A percentile compares a stretch with the other conserved stretches of the same genome.
Evolutionary conservation across 768 basidiomycete species (phyloP).

Genomic region (Tylopilus balloui): DNA sequence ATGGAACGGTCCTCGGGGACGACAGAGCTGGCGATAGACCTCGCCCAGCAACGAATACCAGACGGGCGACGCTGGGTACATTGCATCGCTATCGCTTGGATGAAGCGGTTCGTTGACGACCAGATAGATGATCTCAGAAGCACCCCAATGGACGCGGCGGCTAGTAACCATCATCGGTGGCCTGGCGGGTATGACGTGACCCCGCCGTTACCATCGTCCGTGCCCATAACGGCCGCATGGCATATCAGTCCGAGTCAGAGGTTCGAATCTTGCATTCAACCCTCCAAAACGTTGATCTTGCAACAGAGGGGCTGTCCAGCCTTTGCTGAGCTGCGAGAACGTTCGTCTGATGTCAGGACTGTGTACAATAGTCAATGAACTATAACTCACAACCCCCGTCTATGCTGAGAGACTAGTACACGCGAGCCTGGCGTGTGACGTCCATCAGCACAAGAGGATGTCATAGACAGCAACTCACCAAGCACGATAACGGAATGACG

Average conservation of each 20-base stretch:
- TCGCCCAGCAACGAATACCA: no score
- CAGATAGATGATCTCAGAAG: not conserved
- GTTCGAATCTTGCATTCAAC: not conserved
- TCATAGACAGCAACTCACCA: not conserved
- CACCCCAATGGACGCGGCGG: not conserved
- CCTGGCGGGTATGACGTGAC: not conserved
- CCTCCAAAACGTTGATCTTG: slow-evolving; percentile 1
- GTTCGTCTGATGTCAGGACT: not conserved
- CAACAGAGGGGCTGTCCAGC: not conserved
- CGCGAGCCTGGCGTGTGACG: not conserved
- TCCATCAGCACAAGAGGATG: not conserved
- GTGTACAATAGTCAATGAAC: not conserved
- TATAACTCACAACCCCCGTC: slow-evolving; percentile 1
- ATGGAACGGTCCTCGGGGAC: not conserved
- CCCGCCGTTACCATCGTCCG: not conserved
- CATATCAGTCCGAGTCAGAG: not conserved
- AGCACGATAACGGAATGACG: not conserved
- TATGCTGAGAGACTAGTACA: not conserved
- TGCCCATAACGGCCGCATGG: not conserved
- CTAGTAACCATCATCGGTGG: not conserved
- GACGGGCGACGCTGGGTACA: not conserved
- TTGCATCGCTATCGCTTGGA: not conserved
- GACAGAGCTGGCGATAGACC: no score
- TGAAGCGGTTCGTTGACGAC: not conserved
- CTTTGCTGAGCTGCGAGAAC: not conserved